Conservation (phyloP, 208 protist genomes). For the Borovskyia barvae region DNA sequence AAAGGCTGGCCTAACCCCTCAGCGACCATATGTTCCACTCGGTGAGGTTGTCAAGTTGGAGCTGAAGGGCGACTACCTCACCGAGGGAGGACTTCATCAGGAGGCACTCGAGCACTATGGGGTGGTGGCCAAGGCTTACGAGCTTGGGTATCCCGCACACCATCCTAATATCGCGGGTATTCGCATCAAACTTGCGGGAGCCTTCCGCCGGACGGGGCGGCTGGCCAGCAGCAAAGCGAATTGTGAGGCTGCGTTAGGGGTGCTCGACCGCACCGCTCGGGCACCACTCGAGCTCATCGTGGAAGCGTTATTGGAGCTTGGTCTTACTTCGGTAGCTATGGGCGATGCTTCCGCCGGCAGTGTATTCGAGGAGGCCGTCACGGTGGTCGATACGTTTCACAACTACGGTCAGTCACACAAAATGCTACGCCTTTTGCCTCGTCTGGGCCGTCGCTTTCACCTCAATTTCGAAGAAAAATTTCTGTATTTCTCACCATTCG, state of each 20-base stretch:
- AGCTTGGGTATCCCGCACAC: constrained; percentile 67
- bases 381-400: constrained; percentile 71
- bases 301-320: constrained; percentile 79
- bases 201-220: constrained; percentile 78
- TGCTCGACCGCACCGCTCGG: constrained; percentile 50
- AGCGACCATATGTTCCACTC: constrained; percentile 75
- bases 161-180: constrained; percentile 74
- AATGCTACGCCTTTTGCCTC: constrained; percentile 82
- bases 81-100: constrained; percentile 79
- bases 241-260: constrained; percentile 51
- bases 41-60: constrained; percentile 84
- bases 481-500: constrained; percentile 87
- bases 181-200: constrained; percentile 69
- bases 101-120: constrained; percentile 89
- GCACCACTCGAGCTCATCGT: constrained; percentile 81
- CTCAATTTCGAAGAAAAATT: constrained; percentile 90
- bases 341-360: constrained; percentile 37
- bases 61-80: constrained; percentile 84
- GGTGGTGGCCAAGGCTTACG: constrained; percentile 84
- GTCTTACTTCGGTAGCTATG: constrained; percentile 64
- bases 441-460: constrained; percentile 78
- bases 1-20: background rate
- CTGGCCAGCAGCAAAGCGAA: constrained; percentile 63
- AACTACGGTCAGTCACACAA: constrained; percentile 82
- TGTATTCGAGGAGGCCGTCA: constrained; percentile 75